Evolutionary conservation across 257 asterid genomes (phyloP), one percentile per base, ranked within the genome.

Genomic region (Phtheirospermum japonicum): DNA sequence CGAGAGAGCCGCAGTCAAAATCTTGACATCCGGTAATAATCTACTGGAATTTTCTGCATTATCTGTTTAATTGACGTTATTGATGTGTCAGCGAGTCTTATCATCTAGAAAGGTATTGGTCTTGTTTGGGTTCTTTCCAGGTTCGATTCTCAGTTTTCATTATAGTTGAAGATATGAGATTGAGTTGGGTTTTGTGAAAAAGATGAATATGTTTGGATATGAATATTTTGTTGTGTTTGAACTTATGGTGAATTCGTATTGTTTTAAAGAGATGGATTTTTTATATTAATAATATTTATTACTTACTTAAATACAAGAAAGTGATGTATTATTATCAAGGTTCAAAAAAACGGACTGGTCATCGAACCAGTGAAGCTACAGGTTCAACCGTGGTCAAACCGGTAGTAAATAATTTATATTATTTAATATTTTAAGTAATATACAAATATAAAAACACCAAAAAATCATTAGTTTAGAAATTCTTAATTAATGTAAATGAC

Each of bases 1-100:
- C 66, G 73, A 68, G 82, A 73, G 72, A 81, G 54, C 36, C 70
- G 88, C 66, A 69, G 73, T 51, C 83, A 74, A 77, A 82, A 80
- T 79, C 95, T 89, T 33, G 97, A 93, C 81, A 82, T 89, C 30
- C 78, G 88, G 99, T 93, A 82, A 77, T 73, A 65, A 48, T 64
- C 57, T 19, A 54, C 32, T 52, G 20, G 40, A 37, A 36, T 16
- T 56, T 66, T 37, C 46, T 59, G 59, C 49, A 28, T 36, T 68
- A 55, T 68, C 69, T 54, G 57, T 64, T 56, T 16, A 46, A 13
- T 30, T 45, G 65, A 32, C 43, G 0, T 46, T 51, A 32, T 37
- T 43, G 4, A 12, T 10, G 50, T 36, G 50, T 46, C 53, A 4
- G 2, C 20, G 9, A 46, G 23, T 46, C 53, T 6, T 43, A 43